A percentile compares a stretch with the other conserved stretches of the same genome.
These are phyloP conservation scores for Capsicum chinense DNA, from an alignment of 257 asterid species.

Conservation along the genomic window DNA sequence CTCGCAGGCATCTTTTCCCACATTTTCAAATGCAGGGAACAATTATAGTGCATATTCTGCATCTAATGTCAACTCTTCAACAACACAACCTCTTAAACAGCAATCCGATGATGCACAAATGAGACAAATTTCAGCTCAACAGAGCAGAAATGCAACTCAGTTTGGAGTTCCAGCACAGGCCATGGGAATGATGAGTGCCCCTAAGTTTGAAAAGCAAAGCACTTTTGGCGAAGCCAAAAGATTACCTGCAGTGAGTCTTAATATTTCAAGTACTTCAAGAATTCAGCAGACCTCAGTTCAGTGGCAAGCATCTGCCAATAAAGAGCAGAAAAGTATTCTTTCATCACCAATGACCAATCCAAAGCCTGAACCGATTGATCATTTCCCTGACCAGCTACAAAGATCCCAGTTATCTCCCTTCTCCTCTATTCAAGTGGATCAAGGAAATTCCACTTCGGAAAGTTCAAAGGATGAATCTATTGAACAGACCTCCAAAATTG, in stretches of 20 bases:
- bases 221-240: slow-evolving; percentile 60
- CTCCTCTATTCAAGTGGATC: slow-evolving; percentile 57
- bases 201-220: slow-evolving; percentile 66
- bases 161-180: slow-evolving; percentile 56
- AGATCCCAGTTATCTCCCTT: slow-evolving; percentile 55
- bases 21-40: slow-evolving; percentile 59
- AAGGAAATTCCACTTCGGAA: slow-evolving; percentile 52
- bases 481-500: slow-evolving; percentile 70
- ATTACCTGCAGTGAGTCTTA: slow-evolving; percentile 47
- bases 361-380: slow-evolving; percentile 79
- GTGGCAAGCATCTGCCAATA: slow-evolving; percentile 48
- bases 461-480: slow-evolving; percentile 65
- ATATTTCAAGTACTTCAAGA: slow-evolving; percentile 46
- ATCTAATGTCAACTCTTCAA: slow-evolving; percentile 47
- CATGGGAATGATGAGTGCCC: slow-evolving; percentile 50
- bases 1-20: slow-evolving; percentile 61
- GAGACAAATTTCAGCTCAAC: slow-evolving; percentile 69
- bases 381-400: slow-evolving; percentile 60
- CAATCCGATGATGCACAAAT: slow-evolving; percentile 67
- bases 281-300: slow-evolving; percentile 52
- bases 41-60: slow-evolving; percentile 64
- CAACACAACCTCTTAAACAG: slow-evolving; percentile 55
- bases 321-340: slow-evolving; percentile 52
- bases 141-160: slow-evolving; percentile 51
- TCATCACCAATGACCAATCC: slow-evolving; percentile 57